phyloP scores from a whole-genome alignment of 2,329 filamentous ascomycete genomes.

The Trichoderma hamatum region DNA sequence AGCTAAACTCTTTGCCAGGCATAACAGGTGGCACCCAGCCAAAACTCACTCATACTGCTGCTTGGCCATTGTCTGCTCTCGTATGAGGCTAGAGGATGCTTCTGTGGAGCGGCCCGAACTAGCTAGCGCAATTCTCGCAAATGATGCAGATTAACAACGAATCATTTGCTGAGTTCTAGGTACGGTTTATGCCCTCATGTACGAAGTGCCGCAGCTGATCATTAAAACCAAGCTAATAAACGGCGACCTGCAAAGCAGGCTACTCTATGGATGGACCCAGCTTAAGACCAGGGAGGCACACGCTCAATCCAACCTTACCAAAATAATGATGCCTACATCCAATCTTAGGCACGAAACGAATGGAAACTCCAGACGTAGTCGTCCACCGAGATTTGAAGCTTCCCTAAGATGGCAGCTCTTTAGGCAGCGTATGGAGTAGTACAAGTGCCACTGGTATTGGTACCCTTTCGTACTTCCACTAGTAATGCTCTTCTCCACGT shows the following conservation, averaged over 20 bases:
- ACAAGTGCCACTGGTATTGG: neutral
- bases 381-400: conserved; percentile 10
- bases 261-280: conserved; percentile 1
- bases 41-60: neutral
- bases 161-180: conserved; percentile 19
- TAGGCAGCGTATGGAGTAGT: neutral
- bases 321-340: neutral
- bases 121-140: conserved; percentile 14
- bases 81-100: conserved; percentile 8
- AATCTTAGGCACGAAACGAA: neutral
- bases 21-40: neutral
- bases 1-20: neutral
- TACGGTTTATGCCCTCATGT: conserved; percentile 21
- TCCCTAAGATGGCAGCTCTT: neutral
- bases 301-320: neutral
- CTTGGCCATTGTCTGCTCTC: conserved; percentile 2
- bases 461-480: neutral
- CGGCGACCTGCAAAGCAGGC: neutral
- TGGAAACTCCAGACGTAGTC: neutral
- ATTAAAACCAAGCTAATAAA: conserved; percentile 18
- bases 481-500: neutral
- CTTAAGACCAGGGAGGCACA: neutral
- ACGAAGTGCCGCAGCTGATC: conserved; percentile 23
- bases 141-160: conserved; percentile 18
- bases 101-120: conserved; percentile 21